phyloP scores from a whole-genome alignment of 1,284 basidiomycete genomes.

The Peniophora sp. region DNA sequence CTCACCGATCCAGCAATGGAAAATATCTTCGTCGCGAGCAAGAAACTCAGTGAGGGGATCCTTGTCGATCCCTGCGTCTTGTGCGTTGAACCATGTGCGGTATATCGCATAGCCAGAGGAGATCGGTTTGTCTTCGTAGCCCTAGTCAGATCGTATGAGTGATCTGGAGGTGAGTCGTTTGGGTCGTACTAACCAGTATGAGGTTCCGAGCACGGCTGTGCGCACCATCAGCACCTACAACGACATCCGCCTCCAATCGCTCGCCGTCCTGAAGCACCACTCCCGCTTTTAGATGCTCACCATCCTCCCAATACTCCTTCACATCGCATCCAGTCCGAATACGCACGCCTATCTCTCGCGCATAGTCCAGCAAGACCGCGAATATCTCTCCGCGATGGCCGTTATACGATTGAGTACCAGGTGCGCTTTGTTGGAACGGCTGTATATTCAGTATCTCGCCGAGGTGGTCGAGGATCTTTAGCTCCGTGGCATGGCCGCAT shows the following conservation, averaged over 20 bases:
- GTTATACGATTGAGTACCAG: constrained; percentile 16
- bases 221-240: constrained; percentile 22
- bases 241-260: constrained; percentile 17
- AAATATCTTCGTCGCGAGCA: constrained; percentile 14
- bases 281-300: constrained; percentile 8
- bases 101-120: constrained; percentile 23
- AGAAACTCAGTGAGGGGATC: constrained; percentile 18
- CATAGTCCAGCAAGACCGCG: constrained; percentile 16
- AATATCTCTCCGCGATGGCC: constrained; percentile 19
- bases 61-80: constrained; percentile 15
- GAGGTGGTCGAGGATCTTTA: constrained; percentile 14
- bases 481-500: constrained; percentile 12
- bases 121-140: constrained; percentile 19
- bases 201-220: constrained; percentile 17
- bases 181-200: constrained; percentile 14
- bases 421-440: constrained; percentile 11
- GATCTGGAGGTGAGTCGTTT: background rate
- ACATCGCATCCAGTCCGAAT: constrained; percentile 18
- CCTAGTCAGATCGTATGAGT: constrained; percentile 10
- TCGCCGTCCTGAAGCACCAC: constrained; percentile 17
- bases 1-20: constrained; percentile 18
- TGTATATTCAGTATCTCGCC: constrained; percentile 17
- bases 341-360: constrained; percentile 17
- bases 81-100: constrained; percentile 19
- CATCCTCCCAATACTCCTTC: constrained; percentile 19